Conservation (phyloP, 2,329 filamentous ascomycete genomes). For the Trichoderma endophyticum region DNA sequence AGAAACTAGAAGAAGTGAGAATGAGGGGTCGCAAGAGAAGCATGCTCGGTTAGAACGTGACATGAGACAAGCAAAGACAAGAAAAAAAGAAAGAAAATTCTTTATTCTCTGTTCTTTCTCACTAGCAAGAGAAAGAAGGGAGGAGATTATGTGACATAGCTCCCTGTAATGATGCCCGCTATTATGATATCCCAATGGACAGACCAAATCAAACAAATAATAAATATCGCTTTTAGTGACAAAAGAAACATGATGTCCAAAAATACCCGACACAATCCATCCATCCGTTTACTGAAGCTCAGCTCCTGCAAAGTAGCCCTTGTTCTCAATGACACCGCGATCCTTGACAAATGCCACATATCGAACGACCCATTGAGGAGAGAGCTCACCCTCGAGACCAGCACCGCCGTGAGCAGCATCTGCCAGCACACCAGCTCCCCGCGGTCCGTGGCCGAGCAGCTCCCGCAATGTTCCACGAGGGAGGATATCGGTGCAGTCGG, state of each 20-base stretch:
- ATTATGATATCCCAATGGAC: constrained; percentile 25
- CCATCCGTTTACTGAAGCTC: constrained; percentile 47
- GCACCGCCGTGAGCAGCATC: constrained; percentile 47
- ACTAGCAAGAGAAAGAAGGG: neutral
- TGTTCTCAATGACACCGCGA: constrained; percentile 94
- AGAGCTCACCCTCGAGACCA: constrained; percentile 72
- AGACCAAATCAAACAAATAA: constrained; percentile 6
- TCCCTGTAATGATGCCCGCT: constrained; percentile 32
- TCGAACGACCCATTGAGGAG: constrained; percentile 92
- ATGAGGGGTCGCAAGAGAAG: constrained; percentile 94
- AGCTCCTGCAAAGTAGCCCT: constrained; percentile 92
- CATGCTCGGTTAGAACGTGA: constrained; percentile 71
- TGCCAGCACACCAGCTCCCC: constrained; percentile 73
- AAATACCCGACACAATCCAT: neutral
- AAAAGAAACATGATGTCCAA: neutral
- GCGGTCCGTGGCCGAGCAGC: constrained; percentile 68
- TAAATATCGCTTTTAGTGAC: constrained; percentile 9
- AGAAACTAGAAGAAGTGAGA: constrained; percentile 84
- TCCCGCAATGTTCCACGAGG: constrained; percentile 81
- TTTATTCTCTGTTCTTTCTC: neutral
- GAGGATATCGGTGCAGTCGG: constrained; percentile 88
- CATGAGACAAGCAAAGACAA: neutral
- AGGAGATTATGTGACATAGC: neutral
- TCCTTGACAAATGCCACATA: constrained; percentile 95
- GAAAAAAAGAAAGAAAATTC: neutral